Conservation (phyloP, 257 asterid genomes). For the Plantago ovata region DNA sequence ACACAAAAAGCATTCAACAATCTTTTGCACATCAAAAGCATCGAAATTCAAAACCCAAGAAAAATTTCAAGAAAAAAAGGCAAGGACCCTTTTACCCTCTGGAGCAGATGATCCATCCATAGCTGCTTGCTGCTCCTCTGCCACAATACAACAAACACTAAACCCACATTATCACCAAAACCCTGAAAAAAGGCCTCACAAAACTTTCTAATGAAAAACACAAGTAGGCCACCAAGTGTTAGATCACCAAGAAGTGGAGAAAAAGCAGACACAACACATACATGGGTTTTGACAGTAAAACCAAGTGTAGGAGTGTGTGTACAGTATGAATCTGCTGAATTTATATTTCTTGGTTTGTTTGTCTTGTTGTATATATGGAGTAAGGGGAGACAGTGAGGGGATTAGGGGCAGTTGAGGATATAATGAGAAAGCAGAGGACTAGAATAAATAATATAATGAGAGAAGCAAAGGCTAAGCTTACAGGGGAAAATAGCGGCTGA, state of each 20-base stretch:
- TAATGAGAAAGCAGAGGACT: conserved; percentile 24
- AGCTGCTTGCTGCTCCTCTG: conserved; percentile 7
- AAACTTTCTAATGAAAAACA: neutral
- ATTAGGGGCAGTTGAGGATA: conserved; percentile 34
- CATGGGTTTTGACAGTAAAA: too few relatives aligned
- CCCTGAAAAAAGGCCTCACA: neutral
- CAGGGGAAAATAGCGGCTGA: too few relatives aligned
- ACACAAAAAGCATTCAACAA: conserved; percentile 8
- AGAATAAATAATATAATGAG: conserved; percentile 1
- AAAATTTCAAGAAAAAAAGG: conserved; percentile 13
- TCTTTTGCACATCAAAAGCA: conserved; percentile 16
- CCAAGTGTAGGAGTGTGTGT: neutral
- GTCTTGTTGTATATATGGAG: conserved; percentile 12
- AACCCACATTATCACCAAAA: conserved; percentile 14
- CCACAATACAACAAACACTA: conserved; percentile 1
- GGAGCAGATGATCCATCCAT: conserved; percentile 39
- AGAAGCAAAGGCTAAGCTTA: neutral
- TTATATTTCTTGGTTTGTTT: neutral
- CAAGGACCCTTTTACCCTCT: conserved; percentile 34
- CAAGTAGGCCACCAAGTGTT: too few relatives aligned
- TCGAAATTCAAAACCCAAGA: conserved; percentile 19
- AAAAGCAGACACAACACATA: too few relatives aligned
- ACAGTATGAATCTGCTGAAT: neutral
- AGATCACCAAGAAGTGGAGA: too few relatives aligned
- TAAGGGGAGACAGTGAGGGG: conserved; percentile 22